A percentile compares a stretch with the other conserved stretches of the same genome.
These are phyloP conservation scores for Cercospora sojina DNA, from an alignment of 2,329 filamentous ascomycete species.

Conservation along the genomic window DNA sequence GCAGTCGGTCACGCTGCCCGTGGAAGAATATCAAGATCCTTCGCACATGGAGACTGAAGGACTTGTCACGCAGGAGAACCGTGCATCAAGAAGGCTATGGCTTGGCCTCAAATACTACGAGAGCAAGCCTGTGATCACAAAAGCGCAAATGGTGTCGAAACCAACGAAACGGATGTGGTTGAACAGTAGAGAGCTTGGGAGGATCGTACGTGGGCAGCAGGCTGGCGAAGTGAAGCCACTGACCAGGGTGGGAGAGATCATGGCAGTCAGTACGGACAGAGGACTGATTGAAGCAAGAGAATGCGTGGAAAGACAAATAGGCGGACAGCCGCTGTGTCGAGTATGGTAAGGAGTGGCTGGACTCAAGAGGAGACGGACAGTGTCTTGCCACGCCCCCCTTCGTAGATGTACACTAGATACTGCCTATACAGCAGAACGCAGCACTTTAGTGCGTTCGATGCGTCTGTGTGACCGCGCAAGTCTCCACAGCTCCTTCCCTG, in stretches of 20 bases:
- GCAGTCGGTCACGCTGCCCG: conserved; percentile 32
- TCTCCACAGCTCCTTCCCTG: not conserved
- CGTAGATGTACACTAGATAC: conserved; percentile 6
- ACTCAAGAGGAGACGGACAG: not conserved
- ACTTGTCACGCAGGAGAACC: conserved; percentile 54
- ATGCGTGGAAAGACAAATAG: conserved; percentile 74
- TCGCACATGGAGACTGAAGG: conserved; percentile 33
- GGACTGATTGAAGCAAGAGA: conserved; percentile 81
- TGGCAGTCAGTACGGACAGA: conserved; percentile 74
- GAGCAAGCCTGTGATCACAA: conserved; percentile 71
- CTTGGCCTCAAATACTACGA: conserved; percentile 88
- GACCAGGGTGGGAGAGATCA: conserved; percentile 72
- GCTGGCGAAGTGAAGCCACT: conserved; percentile 69
- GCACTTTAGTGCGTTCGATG: not conserved
- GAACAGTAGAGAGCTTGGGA: conserved; percentile 60
- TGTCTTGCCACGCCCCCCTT: not conserved
- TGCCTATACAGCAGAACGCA: conserved; percentile 1
- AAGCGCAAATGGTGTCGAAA: conserved; percentile 67
- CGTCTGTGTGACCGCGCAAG: not conserved
- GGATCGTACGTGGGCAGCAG: conserved; percentile 67
- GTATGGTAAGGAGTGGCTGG: conserved; percentile 46
- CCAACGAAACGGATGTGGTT: conserved; percentile 71
- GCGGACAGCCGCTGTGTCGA: conserved; percentile 76
- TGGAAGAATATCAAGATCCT: conserved; percentile 31
- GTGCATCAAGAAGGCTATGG: conserved; percentile 76